Percentiles rank a stretch among this genome's conserved stretches.
phyloP scores from a whole-genome alignment of 139 green algal species.

The Volvox africanus region DNA sequence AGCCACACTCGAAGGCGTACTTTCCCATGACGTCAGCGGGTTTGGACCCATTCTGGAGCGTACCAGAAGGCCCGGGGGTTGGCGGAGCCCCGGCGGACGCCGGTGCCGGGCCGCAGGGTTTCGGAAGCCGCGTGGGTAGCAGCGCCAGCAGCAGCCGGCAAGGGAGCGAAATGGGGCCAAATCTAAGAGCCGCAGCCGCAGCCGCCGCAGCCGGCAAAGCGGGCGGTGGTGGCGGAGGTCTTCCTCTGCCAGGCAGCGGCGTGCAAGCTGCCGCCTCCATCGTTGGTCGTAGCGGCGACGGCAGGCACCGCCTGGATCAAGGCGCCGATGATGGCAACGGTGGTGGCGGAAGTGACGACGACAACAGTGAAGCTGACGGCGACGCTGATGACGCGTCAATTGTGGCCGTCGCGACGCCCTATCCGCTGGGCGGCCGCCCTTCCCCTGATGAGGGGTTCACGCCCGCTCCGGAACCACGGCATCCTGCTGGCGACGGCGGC shows the following conservation, averaged over 20 bases:
- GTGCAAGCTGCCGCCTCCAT: not conserved
- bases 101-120: not conserved
- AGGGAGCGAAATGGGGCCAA: not conserved
- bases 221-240: not conserved
- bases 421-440: not conserved
- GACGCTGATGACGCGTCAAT: not conserved
- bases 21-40: not conserved
- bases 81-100: not conserved
- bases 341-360: not conserved
- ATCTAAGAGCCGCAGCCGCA: not conserved
- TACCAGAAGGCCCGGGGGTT: not conserved
- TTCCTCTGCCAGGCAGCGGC: too few relatives aligned
- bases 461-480: not conserved
- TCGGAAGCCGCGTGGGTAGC: conserved; percentile 21
- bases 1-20: not conserved
- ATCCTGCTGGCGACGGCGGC: not conserved
- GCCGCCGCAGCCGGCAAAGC: not conserved
- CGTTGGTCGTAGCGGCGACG: not conserved
- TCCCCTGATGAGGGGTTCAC: not conserved
- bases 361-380: not conserved
- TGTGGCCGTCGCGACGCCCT: not conserved
- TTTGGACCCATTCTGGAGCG: not conserved
- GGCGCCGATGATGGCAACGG: not conserved
- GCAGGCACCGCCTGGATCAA: not conserved
- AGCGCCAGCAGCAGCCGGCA: not conserved